Evolutionary conservation across 192 early-diverging fungal species (phyloP).

Genomic region (Coemansia sp.): DNA sequence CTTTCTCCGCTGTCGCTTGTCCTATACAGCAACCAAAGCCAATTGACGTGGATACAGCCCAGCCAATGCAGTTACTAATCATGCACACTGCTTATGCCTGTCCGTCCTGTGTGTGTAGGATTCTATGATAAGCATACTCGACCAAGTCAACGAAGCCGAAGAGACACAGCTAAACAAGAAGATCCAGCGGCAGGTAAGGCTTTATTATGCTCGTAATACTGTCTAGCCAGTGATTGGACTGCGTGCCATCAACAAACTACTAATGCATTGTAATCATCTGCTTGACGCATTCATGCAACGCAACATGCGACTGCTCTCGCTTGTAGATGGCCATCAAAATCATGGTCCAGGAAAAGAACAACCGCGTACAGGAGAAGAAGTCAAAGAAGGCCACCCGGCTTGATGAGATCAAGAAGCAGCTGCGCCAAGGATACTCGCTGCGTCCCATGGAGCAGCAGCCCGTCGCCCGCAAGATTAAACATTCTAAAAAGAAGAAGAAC

Average conservation of each 20-base stretch:
- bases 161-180: slow-evolving; percentile 38
- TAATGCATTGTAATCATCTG: not conserved
- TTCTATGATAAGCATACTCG: slow-evolving; percentile 42
- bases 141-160: slow-evolving; percentile 39
- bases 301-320: not conserved
- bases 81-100: not conserved
- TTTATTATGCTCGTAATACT: not conserved
- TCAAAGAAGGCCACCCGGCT: slow-evolving; percentile 28
- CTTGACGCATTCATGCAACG: not conserved
- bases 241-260: not conserved
- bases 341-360: slow-evolving; percentile 30
- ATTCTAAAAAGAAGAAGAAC: slow-evolving; percentile 19
- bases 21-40: not conserved
- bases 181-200: slow-evolving; percentile 43
- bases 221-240: not conserved
- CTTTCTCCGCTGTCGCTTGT: not conserved
- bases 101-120: slow-evolving; percentile 1
- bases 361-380: slow-evolving; percentile 26
- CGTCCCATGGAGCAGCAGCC: not conserved
- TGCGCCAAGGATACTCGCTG: slow-evolving; percentile 31
- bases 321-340: slow-evolving; percentile 36
- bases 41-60: not conserved
- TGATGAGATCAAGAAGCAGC: slow-evolving; percentile 42
- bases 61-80: not conserved
- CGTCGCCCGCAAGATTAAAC: not conserved